phyloP scores from a whole-genome alignment of 805 yeast genomes.

The Pichia cabralensis region DNA sequence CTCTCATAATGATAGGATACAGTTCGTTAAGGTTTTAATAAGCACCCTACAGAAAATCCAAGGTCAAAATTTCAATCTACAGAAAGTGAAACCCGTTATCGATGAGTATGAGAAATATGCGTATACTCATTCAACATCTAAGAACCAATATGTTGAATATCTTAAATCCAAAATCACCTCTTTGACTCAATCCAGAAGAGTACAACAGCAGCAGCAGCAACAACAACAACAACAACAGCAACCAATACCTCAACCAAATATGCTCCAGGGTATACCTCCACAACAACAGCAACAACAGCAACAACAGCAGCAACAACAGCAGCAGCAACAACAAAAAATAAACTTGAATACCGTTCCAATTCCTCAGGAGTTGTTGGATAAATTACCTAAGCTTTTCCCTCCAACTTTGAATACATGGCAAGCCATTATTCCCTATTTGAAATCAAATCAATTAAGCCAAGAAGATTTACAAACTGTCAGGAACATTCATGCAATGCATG shows the following conservation, averaged over 20 bases:
- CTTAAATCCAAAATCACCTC: slow-evolving; percentile 31
- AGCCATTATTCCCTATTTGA: slow-evolving; percentile 56
- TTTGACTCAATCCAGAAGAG: slow-evolving; percentile 28
- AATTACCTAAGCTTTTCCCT: slow-evolving; percentile 63
- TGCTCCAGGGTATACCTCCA: neutral
- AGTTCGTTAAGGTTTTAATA: slow-evolving; percentile 24
- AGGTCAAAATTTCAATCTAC: slow-evolving; percentile 23
- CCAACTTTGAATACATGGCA: slow-evolving; percentile 75
- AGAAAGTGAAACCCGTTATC: slow-evolving; percentile 44
- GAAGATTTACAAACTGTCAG: slow-evolving; percentile 50
- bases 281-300: slow-evolving; percentile 4
- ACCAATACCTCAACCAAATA: slow-evolving; percentile 1
- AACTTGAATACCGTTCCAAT: slow-evolving; percentile 59
- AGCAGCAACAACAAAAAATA: slow-evolving; percentile 14
- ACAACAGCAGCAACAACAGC: slow-evolving; percentile 14
- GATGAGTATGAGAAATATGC: slow-evolving; percentile 65
- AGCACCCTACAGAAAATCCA: slow-evolving; percentile 25
- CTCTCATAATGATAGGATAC: slow-evolving; percentile 23
- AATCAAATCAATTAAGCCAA: slow-evolving; percentile 44
- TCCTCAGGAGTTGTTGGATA: slow-evolving; percentile 54
- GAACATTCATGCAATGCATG: slow-evolving; percentile 58
- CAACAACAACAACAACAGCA: slow-evolving; percentile 12
- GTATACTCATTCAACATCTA: slow-evolving; percentile 45
- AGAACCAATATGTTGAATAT: slow-evolving; percentile 46
- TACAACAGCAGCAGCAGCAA: slow-evolving; percentile 10